Evolutionary conservation across 2,329 filamentous ascomycete species (phyloP).

Genomic region (Cercospora citrullina): DNA sequence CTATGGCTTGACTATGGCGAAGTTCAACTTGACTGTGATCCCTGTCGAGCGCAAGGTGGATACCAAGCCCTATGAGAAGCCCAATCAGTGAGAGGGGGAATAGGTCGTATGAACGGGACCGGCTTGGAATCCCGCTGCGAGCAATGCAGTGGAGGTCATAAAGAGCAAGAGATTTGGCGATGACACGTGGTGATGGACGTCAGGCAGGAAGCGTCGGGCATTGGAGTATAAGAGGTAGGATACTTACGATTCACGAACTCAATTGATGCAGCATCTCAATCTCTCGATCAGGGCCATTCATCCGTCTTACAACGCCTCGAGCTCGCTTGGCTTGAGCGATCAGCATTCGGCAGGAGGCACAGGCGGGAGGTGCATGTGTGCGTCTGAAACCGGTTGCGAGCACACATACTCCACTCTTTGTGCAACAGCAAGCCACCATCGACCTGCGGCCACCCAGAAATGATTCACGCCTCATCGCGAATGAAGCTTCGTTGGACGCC

Average conservation of each 20-base stretch:
- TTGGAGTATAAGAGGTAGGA: not conserved
- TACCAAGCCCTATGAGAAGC: conserved; percentile 31
- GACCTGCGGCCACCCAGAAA: not conserved
- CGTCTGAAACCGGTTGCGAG: conserved; percentile 10
- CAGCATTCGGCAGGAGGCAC: not conserved
- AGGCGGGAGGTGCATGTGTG: not conserved
- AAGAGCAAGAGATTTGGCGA: not conserved
- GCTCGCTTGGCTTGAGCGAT: not conserved
- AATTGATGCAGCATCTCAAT: not conserved
- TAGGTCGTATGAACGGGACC: not conserved
- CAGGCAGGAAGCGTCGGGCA: not conserved
- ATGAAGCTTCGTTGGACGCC: not conserved
- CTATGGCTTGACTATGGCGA: conserved; percentile 46
- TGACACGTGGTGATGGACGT: not conserved
- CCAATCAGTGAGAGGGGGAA: not conserved
- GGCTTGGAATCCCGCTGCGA: not conserved
- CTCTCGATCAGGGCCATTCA: not conserved
- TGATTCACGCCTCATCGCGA: not conserved
- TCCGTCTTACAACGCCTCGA: not conserved
- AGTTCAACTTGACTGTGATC: conserved; percentile 45
- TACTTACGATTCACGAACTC: not conserved
- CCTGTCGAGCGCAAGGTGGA: conserved; percentile 44
- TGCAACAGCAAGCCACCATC: conserved; percentile 11
- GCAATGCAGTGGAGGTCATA: not conserved
- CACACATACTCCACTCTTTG: conserved; percentile 14